Evolutionary conservation across 2,329 filamentous ascomycete species (phyloP).

Genomic region (Falciphora oryzae): DNA sequence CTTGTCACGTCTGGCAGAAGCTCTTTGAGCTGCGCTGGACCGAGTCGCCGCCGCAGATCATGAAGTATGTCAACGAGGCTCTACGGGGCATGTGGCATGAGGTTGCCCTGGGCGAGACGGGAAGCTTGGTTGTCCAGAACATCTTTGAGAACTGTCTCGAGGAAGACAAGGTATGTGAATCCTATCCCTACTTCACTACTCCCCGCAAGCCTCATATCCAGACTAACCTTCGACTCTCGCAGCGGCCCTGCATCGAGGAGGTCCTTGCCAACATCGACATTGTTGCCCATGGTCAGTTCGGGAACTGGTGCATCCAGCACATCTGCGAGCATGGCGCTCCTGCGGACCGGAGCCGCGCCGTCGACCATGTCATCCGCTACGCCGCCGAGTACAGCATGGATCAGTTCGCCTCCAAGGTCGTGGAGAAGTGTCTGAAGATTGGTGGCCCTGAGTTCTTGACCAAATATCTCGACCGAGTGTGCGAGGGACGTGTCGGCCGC

Average conservation of each 20-base stretch:
- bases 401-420: slow-evolving; percentile 97
- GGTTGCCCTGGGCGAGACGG: slow-evolving; percentile 93
- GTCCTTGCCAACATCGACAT: slow-evolving; percentile 93
- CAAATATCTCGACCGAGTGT: slow-evolving; percentile 89
- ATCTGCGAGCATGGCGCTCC: slow-evolving; percentile 95
- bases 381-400: slow-evolving; percentile 98
- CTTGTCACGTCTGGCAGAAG: slow-evolving; percentile 99
- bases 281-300: slow-evolving; percentile 94
- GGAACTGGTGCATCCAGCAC: slow-evolving; percentile 99
- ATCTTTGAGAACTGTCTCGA: slow-evolving; percentile 99
- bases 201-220: background rate
- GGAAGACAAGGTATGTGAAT: slow-evolving; percentile 77
- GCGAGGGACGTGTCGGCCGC: slow-evolving; percentile 82
- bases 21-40: slow-evolving; percentile 97
- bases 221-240: slow-evolving; percentile 5
- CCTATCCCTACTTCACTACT: slow-evolving; percentile 7
- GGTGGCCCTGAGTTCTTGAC: slow-evolving; percentile 84
- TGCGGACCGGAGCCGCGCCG: slow-evolving; percentile 83
- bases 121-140: slow-evolving; percentile 96
- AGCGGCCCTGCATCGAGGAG: slow-evolving; percentile 96
- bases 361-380: slow-evolving; percentile 91
- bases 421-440: slow-evolving; percentile 98
- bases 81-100: slow-evolving; percentile 98
- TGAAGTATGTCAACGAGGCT: slow-evolving; percentile 96
- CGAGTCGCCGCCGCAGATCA: slow-evolving; percentile 91